Evolutionary conservation across 805 yeast genomes (phyloP).

Genomic region (Clavispora santaluciae): DNA sequence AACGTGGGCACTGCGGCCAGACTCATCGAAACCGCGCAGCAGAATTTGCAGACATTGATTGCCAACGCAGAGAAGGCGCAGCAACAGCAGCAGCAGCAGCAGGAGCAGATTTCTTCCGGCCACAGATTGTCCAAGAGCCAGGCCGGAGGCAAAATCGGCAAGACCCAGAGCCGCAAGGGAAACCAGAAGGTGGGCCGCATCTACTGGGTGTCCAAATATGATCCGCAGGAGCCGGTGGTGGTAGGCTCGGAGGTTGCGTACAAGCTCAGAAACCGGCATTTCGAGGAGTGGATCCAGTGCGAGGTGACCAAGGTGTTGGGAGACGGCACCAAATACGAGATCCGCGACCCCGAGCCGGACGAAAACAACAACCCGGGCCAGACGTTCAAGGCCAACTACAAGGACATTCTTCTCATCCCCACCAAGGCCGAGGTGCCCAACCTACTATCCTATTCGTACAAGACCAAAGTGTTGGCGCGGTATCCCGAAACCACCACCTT

Average conservation of each 20-base stretch:
- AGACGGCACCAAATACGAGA: conserved; percentile 73
- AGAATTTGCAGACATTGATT: conserved; percentile 46
- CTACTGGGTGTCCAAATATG: conserved; percentile 50
- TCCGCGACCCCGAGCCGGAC: conserved; percentile 97
- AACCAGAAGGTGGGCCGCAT: conserved; percentile 37
- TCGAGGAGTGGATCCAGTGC: conserved; percentile 97
- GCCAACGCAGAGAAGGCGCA: conserved; percentile 16
- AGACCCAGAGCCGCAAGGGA: conserved; percentile 13
- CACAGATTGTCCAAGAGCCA: conserved; percentile 8
- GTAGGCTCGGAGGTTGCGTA: conserved; percentile 87
- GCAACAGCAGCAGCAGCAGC: conserved; percentile 8
- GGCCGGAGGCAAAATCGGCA: conserved; percentile 11
- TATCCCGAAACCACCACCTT: conserved; percentile 98
- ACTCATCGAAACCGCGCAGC: conserved; percentile 33
- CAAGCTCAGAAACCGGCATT: conserved; percentile 61
- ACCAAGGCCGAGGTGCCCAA: conserved; percentile 38
- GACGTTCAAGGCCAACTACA: conserved; percentile 74
- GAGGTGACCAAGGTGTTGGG: conserved; percentile 73
- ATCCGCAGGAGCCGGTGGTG: conserved; percentile 51
- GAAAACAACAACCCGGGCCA: conserved; percentile 87
- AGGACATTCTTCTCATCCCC: conserved; percentile 74
- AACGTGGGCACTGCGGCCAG: conserved; percentile 49
- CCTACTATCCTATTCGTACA: conserved; percentile 58
- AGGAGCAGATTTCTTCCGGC: conserved; percentile 7
- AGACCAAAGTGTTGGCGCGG: conserved; percentile 81